Percentiles rank a stretch among this genome's conserved stretches.
Conservation (phyloP, 495 filamentous ascomycete genomes). For the Monascus purpureus region DNA sequence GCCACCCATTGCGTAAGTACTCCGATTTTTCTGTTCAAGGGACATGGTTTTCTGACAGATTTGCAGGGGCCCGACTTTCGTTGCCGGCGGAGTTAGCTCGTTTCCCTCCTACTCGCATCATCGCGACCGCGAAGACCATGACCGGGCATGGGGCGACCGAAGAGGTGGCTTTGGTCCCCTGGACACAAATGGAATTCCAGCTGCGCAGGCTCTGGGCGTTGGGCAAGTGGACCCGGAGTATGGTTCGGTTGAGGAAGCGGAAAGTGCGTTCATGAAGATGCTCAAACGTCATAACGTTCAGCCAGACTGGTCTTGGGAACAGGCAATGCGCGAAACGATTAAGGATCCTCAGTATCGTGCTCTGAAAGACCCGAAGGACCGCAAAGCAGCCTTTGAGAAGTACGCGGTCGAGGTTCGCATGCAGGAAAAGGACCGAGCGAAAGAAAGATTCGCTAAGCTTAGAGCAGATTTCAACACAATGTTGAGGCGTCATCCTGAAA, state of each 20-base stretch:
- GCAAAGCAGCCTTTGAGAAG: constrained; percentile 89
- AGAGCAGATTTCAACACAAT: constrained; percentile 90
- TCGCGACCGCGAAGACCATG: constrained; percentile 39
- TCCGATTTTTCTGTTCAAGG: constrained; percentile 3
- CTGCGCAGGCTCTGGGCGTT: constrained; percentile 46
- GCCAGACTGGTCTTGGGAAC: constrained; percentile 85
- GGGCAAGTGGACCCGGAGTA: constrained; percentile 71
- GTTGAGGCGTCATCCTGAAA: constrained; percentile 92
- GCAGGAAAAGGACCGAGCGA: constrained; percentile 89
- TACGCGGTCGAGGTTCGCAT: constrained; percentile 80
- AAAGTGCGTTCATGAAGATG: constrained; percentile 85
- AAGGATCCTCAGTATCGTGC: constrained; percentile 90
- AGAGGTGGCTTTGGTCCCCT: constrained; percentile 47
- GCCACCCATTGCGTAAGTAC: constrained; percentile 45
- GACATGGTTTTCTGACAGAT: constrained; percentile 11
- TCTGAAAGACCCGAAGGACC: constrained; percentile 84
- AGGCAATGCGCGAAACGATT: constrained; percentile 76
- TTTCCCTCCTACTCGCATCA: constrained; percentile 35
- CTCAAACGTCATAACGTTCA: constrained; percentile 73
- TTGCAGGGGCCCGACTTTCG: constrained; percentile 50
- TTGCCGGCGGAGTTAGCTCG: constrained; percentile 46
- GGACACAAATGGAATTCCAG: constrained; percentile 41
- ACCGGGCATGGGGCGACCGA: constrained; percentile 48
- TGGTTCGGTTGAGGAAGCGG: constrained; percentile 74
- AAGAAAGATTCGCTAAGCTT: constrained; percentile 86